Conservation (phyloP, 257 asterid genomes). For the Plantago elongata region DNA sequence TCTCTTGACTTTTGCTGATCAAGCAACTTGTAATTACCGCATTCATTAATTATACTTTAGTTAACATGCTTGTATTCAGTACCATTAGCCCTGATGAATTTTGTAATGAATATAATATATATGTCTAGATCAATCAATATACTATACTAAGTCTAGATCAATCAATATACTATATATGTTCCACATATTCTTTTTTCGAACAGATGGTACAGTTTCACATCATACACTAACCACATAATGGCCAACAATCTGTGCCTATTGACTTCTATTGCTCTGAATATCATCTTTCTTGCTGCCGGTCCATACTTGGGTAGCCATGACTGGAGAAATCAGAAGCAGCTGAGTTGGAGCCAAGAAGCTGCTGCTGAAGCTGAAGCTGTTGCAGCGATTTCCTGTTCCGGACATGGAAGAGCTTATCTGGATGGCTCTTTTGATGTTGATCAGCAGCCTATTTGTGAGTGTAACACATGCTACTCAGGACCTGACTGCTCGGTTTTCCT, state of each 20-base stretch:
- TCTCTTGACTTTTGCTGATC: too few species aligned
- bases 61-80: too few species aligned
- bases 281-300: slow-evolving; percentile 19
- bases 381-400: slow-evolving; percentile 46
- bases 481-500: slow-evolving; percentile 39
- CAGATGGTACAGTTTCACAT: too few species aligned
- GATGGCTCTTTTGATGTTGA: slow-evolving; percentile 33
- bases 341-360: slow-evolving; percentile 53
- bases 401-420: slow-evolving; percentile 57
- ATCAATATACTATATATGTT: too few species aligned
- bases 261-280: slow-evolving; percentile 31
- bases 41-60: too few species aligned
- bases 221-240: too few species aligned
- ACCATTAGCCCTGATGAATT: too few species aligned
- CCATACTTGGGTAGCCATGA: neutral
- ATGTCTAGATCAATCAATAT: too few species aligned
- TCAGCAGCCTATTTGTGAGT: slow-evolving; percentile 56
- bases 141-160: too few species aligned
- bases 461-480: slow-evolving; percentile 55
- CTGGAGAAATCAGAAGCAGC: slow-evolving; percentile 25
- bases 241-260: slow-evolving; percentile 22
- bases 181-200: too few species aligned
- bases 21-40: too few species aligned
- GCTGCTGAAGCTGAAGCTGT: slow-evolving; percentile 64
- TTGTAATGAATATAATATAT: too few species aligned